phyloP scores from a whole-genome alignment of 1,284 basidiomycete species.

The Trichosporon sp. region DNA sequence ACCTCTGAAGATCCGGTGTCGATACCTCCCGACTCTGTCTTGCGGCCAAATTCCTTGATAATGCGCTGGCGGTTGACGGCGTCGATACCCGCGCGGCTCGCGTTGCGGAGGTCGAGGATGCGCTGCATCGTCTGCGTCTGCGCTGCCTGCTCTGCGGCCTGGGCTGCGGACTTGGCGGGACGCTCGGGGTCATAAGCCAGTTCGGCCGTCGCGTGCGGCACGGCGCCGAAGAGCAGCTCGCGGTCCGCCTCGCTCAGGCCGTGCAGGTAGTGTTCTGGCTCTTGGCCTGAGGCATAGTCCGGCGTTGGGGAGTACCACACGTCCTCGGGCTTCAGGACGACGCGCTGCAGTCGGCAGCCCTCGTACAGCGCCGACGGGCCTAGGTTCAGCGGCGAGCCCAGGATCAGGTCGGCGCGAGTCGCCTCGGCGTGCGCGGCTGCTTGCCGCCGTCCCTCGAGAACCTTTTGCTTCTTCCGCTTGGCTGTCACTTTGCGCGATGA shows the following conservation, averaged over 20 bases:
- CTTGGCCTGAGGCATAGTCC: constrained; percentile 30
- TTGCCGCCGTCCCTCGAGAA: constrained; percentile 4
- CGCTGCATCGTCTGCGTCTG: constrained; percentile 65
- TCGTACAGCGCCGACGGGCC: constrained; percentile 25
- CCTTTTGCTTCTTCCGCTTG: constrained; percentile 17
- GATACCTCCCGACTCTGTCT: constrained; percentile 7
- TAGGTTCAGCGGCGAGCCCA: constrained; percentile 14
- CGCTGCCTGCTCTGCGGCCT: constrained; percentile 49
- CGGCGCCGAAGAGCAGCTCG: constrained; percentile 37
- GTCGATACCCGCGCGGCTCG: constrained; percentile 74
- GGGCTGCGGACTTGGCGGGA: constrained; percentile 3
- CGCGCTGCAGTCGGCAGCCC: constrained; percentile 26
- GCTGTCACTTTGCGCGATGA: constrained; percentile 12
- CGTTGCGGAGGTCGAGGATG: constrained; percentile 77
- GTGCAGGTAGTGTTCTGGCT: constrained; percentile 32
- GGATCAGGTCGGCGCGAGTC: constrained; percentile 12
- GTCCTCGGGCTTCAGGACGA: constrained; percentile 24
- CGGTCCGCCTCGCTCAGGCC: constrained; percentile 34
- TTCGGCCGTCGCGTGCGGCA: constrained; percentile 36
- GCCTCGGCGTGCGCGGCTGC: constrained; percentile 2
- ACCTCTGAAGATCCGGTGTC: constrained; percentile 81
- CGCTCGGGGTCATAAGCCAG: constrained; percentile 24
- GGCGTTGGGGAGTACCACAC: constrained; percentile 39
- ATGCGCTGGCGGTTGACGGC: constrained; percentile 79
- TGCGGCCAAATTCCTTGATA: constrained; percentile 67